phyloP scores from a whole-genome alignment of 768 basidiomycete genomes.

The Tephrocybe sp. region DNA sequence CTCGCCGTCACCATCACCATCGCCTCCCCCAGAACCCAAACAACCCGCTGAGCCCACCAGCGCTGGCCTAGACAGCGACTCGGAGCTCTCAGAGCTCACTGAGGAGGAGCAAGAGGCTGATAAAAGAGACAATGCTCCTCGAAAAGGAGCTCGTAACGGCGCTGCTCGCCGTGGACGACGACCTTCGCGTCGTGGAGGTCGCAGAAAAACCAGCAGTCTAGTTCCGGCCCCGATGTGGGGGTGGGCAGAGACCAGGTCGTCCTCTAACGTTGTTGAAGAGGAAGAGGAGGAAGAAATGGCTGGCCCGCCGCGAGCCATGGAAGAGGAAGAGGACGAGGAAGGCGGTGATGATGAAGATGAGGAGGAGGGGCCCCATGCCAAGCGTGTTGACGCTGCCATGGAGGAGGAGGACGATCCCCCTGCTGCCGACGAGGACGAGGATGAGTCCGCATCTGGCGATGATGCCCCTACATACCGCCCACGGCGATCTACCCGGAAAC shows the following conservation, averaged over 20 bases:
- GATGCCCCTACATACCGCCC: slow-evolving; percentile 14
- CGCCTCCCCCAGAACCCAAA: slow-evolving; percentile 27
- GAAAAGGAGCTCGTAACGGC: slow-evolving; percentile 19
- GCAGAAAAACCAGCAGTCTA: slow-evolving; percentile 46
- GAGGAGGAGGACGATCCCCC: slow-evolving; percentile 21
- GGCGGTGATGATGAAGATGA: slow-evolving; percentile 21
- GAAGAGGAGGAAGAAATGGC: slow-evolving; percentile 51
- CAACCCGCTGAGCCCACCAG: slow-evolving; percentile 24
- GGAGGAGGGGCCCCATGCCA: slow-evolving; percentile 27
- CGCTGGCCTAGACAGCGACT: slow-evolving; percentile 58
- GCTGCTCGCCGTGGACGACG: slow-evolving; percentile 15
- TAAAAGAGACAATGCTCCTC: slow-evolving; percentile 26
- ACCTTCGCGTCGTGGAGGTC: slow-evolving; percentile 24
- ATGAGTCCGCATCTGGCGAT: slow-evolving; percentile 14
- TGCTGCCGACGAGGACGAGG: slow-evolving; percentile 16
- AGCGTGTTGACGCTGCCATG: slow-evolving; percentile 1
- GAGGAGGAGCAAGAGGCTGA: slow-evolving; percentile 71
- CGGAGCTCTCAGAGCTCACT: slow-evolving; percentile 82
- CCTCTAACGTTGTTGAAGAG: slow-evolving; percentile 41
- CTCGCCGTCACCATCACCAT: slow-evolving; percentile 64
- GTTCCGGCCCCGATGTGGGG: slow-evolving; percentile 86
- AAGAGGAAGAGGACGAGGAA: slow-evolving; percentile 61
- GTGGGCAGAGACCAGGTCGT: slow-evolving; percentile 63
- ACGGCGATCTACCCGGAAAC: slow-evolving; percentile 13
- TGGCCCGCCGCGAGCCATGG: slow-evolving; percentile 52